Evolutionary conservation across 371 early-diverging fungal genomes (phyloP), one percentile per base, ranked within the genome.

Genomic region (Blastocladiella emersonii): DNA sequence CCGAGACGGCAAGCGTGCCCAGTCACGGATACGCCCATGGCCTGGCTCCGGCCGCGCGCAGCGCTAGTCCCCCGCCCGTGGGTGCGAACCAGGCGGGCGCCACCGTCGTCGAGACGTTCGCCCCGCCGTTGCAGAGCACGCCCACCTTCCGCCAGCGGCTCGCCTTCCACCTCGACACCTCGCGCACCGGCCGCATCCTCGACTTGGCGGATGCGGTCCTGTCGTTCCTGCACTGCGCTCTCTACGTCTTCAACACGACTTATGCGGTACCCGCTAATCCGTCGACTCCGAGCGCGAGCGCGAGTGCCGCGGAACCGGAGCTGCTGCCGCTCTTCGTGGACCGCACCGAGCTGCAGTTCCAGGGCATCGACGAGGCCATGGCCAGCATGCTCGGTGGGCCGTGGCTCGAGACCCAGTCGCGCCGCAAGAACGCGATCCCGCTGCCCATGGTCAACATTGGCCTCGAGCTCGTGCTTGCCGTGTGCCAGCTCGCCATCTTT

Each of bases 181-280:
- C 73, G 60, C 66, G 70, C n/a, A 68, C 69, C 2, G 83, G 85
- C 27, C 70, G 84, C 27, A 62, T 70, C 41, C 85, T 86, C 84
- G 86, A 85, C 65, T 71, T 81, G 57, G 51, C 78, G 17, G 85
- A 85, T 60, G 74, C 78, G 3, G 36, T 72, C 27, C 36, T 85
- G 35, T 81, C 78, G 57, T 56, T 76, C 1, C 65, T 68, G 0
- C 74, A 85, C 19, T 76, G 70, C 21, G 62, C 48, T 1, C 64
- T 79, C 59, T 81, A 84, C 63, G 73, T 85, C 49, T 74, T 65
- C 67, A 68, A 74, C 63, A 66, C 71, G 43, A 51, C 56, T n/a
- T 65, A 67, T 41, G 30, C 27, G 25, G 44, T 56, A 6, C 68
- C 67, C 56, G 36, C 68, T 10, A 44, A n/a, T 32, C 23, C 1